phyloP scores from a whole-genome alignment of 306 rosid genomes.

The Cyclanthera cordifolia region DNA sequence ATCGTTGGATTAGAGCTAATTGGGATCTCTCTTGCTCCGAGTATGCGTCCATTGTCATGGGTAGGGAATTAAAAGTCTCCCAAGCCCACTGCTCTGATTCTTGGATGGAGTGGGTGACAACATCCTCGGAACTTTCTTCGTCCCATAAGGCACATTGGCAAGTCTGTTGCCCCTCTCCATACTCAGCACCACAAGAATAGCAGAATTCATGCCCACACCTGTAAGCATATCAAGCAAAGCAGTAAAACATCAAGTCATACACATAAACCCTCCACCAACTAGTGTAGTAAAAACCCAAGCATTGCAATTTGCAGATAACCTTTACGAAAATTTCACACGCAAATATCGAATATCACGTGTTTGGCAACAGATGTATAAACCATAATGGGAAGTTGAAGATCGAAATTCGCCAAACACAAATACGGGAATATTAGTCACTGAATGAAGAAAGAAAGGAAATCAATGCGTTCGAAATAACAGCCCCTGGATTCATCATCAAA shows the following conservation, averaged over 20 bases:
- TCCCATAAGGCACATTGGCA: constrained; percentile 88
- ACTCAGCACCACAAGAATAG: constrained; percentile 77
- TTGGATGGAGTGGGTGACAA: constrained; percentile 56
- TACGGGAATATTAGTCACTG: neutral
- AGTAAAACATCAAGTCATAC: neutral
- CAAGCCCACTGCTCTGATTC: constrained; percentile 98
- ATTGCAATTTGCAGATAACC: neutral
- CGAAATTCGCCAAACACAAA: neutral
- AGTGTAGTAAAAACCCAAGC: neutral
- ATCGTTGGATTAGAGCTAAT: constrained; percentile 68
- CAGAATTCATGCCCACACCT: constrained; percentile 93
- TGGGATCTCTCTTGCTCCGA: constrained; percentile 89
- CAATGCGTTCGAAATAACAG: neutral
- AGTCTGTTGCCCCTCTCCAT: constrained; percentile 48
- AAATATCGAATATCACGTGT: neutral
- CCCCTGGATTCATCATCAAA: neutral
- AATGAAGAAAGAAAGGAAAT: neutral
- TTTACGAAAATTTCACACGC: neutral
- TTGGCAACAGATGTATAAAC: too few species aligned
- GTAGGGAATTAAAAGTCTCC: constrained; percentile 77
- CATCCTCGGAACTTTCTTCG: constrained; percentile 48
- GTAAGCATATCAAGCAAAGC: neutral
- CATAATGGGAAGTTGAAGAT: neutral
- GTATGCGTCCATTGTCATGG: constrained; percentile 75
- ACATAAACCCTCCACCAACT: neutral